These are phyloP conservation scores for Cochlearia excelsa DNA, from an alignment of 345 rosid genomes.

Conservation along the genomic window DNA sequence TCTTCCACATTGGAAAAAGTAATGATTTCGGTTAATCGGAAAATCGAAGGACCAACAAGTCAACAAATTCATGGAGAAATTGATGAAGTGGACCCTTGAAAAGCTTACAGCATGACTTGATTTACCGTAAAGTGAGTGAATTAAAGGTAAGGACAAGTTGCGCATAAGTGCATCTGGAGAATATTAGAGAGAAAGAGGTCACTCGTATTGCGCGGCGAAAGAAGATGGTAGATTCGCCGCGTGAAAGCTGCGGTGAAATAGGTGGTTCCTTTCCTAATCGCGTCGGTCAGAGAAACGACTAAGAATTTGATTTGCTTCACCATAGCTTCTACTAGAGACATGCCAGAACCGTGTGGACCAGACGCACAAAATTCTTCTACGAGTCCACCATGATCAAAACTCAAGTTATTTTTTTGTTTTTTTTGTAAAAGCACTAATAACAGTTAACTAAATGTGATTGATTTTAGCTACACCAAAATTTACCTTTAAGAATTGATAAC, in stretches of 20 bases:
- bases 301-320: conserved; percentile 63
- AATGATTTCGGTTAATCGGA: conserved; percentile 72
- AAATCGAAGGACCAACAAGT: conserved; percentile 68
- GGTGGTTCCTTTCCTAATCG: conserved; percentile 75
- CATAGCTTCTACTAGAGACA: conserved; percentile 58
- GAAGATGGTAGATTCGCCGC: conserved; percentile 55
- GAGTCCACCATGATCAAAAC: conserved; percentile 62
- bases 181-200: conserved; percentile 52
- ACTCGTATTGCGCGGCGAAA: conserved; percentile 43
- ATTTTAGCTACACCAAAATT: too few species aligned
- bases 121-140: conserved; percentile 85
- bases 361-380: conserved; percentile 65
- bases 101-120: conserved; percentile 80
- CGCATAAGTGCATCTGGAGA: conserved; percentile 84
- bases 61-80: conserved; percentile 63
- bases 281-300: conserved; percentile 60
- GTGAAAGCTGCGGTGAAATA: conserved; percentile 81
- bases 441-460: too few species aligned
- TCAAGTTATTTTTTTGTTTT: conserved; percentile 26
- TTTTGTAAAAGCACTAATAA: too few species aligned
- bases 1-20: conserved; percentile 21
- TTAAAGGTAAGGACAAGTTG: conserved; percentile 78
- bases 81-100: conserved; percentile 71
- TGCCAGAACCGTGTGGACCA: conserved; percentile 68
- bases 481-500: too few species aligned